Conservation (phyloP, 495 filamentous ascomycete species). For the Articulospora tetracladia region DNA sequence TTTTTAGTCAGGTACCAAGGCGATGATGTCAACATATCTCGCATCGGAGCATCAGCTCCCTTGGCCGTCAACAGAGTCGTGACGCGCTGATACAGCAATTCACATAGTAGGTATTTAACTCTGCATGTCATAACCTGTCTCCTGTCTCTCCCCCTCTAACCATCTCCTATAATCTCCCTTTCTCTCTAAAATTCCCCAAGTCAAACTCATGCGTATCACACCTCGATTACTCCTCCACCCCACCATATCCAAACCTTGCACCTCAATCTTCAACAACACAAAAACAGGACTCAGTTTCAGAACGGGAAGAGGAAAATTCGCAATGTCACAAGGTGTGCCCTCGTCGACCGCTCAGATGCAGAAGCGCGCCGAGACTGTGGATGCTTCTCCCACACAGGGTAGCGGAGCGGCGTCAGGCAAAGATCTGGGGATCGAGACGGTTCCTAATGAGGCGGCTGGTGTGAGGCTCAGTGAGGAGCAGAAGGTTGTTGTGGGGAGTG, state of each 20-base stretch:
- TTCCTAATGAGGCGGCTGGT: slow-evolving; percentile 43
- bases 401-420: too few species aligned
- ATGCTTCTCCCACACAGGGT: neutral
- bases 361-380: slow-evolving; percentile 3
- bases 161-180: too few species aligned
- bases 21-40: neutral
- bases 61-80: neutral
- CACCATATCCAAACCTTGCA: too few species aligned
- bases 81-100: too few species aligned
- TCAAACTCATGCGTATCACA: too few species aligned
- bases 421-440: slow-evolving; percentile 37
- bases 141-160: too few species aligned
- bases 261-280: neutral
- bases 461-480: slow-evolving; percentile 42
- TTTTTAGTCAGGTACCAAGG: neutral
- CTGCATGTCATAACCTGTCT: too few species aligned
- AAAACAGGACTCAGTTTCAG: neutral
- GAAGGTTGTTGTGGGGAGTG: slow-evolving; percentile 47
- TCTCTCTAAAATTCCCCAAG: too few species aligned
- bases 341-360: slow-evolving; percentile 12
- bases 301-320: too few species aligned
- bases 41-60: neutral
- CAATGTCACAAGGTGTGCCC: neutral
- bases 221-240: too few species aligned
- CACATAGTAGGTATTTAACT: too few species aligned